Percentiles rank a stretch among this genome's conserved stretches.
Conservation (phyloP, 345 rosid genomes). For the Corchorus olitorius region DNA sequence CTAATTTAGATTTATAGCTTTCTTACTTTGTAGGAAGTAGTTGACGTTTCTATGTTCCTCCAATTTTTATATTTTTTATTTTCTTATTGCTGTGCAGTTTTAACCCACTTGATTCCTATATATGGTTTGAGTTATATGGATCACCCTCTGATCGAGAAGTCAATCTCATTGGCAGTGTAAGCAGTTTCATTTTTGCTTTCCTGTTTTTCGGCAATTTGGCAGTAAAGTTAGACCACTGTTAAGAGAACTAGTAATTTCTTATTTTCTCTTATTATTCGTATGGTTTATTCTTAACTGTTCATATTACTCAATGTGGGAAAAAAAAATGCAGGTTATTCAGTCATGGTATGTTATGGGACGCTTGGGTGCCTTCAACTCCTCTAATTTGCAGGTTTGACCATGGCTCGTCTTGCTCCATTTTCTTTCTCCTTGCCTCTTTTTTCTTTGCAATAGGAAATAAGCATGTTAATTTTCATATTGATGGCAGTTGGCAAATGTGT, state of each 20-base stretch:
- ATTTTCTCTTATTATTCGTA: not conserved
- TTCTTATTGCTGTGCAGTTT: conserved; percentile 52
- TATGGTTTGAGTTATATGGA: conserved; percentile 90
- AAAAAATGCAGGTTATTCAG: conserved; percentile 65
- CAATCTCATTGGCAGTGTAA: conserved; percentile 79
- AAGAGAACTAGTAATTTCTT: not conserved
- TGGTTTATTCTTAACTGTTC: not conserved
- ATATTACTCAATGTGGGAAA: not conserved
- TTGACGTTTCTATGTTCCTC: not conserved
- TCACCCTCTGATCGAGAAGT: conserved; percentile 86
- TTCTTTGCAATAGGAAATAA: conserved; percentile 11
- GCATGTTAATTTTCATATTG: conserved; percentile 7
- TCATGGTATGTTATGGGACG: conserved; percentile 98
- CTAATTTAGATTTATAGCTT: not conserved
- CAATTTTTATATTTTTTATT: not conserved
- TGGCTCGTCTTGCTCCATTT: conserved; percentile 1
- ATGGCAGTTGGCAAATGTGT: conserved; percentile 72
- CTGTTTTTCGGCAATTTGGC: not conserved
- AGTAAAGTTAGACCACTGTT: conserved; percentile 1
- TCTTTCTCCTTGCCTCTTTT: not conserved
- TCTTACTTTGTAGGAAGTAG: not conserved
- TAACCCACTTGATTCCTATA: conserved; percentile 78
- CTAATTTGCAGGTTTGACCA: conserved; percentile 81
- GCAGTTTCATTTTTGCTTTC: conserved; percentile 28
- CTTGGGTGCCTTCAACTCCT: conserved; percentile 88